A percentile compares a stretch with the other conserved stretches of the same genome.
phyloP scores from a whole-genome alignment of 1,284 basidiomycete species.

The Ustilago lituana region DNA sequence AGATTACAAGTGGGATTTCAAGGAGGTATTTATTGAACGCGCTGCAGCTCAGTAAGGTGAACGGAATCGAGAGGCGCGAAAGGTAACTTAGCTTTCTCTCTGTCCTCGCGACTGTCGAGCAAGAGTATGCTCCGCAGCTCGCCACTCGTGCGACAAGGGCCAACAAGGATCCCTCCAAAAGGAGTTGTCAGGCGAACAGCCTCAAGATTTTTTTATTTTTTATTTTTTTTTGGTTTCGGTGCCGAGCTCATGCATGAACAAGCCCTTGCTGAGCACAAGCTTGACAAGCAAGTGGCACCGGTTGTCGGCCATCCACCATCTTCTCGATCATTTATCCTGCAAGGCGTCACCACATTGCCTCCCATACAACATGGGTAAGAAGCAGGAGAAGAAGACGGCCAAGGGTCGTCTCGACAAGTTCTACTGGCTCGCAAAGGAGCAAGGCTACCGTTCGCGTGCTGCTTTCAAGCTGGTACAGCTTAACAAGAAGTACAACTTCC shows the following conservation, averaged over 20 bases:
- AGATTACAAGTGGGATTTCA: too few species aligned
- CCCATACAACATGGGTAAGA: conserved; percentile 55
- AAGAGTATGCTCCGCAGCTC: neutral
- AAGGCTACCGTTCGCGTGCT: conserved; percentile 98
- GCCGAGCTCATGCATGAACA: conserved; percentile 1
- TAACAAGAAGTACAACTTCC: conserved; percentile 95
- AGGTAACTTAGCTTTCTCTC: neutral
- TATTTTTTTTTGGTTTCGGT: neutral
- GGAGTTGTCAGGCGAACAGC: conserved; percentile 5
- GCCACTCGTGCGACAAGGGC: conserved; percentile 10
- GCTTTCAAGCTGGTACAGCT: conserved; percentile 99
- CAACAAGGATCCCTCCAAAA: conserved; percentile 8
- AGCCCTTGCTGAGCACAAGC: conserved; percentile 4
- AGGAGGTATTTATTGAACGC: too few species aligned
- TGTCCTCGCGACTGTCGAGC: too few species aligned
- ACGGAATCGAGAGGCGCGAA: too few species aligned
- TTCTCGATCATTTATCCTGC: neutral
- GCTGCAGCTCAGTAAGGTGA: too few species aligned
- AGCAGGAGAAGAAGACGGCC: conserved; percentile 66
- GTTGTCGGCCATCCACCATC: conserved; percentile 11
- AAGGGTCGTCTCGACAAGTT: conserved; percentile 67
- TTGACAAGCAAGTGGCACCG: neutral
- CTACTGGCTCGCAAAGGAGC: conserved; percentile 76
- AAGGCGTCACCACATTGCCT: neutral
- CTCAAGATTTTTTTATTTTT: conserved; percentile 1